A percentile compares a stretch with the other conserved stretches of the same genome.
These are phyloP conservation scores for Pyricularia sp. DNA, from an alignment of 2,329 filamentous ascomycete species.

Conservation along the genomic window DNA sequence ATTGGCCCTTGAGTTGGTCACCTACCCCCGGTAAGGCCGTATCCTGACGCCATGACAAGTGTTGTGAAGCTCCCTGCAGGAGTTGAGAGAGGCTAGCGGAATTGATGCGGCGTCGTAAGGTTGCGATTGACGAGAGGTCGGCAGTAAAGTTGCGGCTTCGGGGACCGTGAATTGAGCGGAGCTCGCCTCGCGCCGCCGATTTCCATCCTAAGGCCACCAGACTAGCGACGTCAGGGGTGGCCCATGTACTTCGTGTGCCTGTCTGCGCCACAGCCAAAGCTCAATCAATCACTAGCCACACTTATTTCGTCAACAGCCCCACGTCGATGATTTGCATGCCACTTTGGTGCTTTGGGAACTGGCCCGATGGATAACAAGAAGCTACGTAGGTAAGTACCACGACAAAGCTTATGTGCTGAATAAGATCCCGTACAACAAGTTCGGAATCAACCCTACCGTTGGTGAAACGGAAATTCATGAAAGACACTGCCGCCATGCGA, in stretches of 20 bases:
- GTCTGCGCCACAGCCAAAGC: background rate
- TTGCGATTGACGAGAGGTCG: background rate
- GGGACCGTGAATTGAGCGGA: background rate
- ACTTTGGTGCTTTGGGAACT: background rate
- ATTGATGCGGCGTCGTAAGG: background rate
- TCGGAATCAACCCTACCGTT: background rate
- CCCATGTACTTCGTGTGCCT: background rate
- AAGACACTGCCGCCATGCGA: background rate
- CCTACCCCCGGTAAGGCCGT: conserved; percentile 71
- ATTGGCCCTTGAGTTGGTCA: conserved; percentile 13
- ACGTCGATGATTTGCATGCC: background rate
- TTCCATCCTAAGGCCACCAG: background rate
- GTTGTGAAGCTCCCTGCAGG: conserved; percentile 8
- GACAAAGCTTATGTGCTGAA: background rate
- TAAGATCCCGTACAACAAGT: background rate
- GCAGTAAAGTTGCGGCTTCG: background rate
- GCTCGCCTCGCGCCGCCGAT: background rate
- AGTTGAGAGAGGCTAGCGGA: background rate
- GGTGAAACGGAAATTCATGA: background rate
- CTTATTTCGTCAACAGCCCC: background rate
- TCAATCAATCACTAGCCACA: background rate
- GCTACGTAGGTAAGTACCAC: no score
- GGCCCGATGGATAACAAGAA: background rate
- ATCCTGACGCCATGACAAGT: conserved; percentile 65
- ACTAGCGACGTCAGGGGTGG: background rate